Evolutionary conservation across 2,329 filamentous ascomycete species (phyloP).

Genomic region (Stachybotrys elegans): DNA sequence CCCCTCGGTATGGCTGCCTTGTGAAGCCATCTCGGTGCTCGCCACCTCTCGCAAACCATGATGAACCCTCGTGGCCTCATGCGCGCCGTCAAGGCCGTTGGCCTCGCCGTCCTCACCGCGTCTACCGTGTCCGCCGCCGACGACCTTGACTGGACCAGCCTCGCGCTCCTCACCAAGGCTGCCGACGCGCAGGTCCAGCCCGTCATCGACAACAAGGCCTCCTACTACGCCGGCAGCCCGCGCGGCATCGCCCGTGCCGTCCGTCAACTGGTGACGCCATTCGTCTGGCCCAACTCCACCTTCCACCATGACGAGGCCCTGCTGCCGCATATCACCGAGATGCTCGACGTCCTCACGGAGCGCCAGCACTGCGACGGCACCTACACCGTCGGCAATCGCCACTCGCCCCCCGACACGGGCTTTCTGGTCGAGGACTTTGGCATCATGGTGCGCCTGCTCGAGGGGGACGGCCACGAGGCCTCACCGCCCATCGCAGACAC

Average conservation of each 20-base stretch:
- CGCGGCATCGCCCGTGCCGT: conserved; percentile 9
- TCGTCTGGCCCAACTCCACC: conserved; percentile 12
- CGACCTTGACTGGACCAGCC: neutral
- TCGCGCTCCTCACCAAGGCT: conserved; percentile 10
- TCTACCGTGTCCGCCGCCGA: neutral
- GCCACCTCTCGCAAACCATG: no score
- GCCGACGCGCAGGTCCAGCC: conserved; percentile 10
- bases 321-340: conserved; percentile 11
- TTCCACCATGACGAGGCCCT: conserved; percentile 11
- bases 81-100: neutral
- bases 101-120: conserved; percentile 1
- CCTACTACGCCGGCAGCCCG: conserved; percentile 7
- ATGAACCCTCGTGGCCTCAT: neutral
- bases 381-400: conserved; percentile 13
- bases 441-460: conserved; percentile 12
- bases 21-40: no score
- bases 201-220: conserved; percentile 8
- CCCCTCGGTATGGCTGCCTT: neutral
- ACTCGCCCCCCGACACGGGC: conserved; percentile 15
- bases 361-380: conserved; percentile 12
- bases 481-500: conserved; percentile 8
- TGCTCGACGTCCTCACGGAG: conserved; percentile 9
- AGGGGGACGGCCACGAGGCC: conserved; percentile 9
- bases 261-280: conserved; percentile 12
- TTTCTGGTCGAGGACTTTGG: conserved; percentile 15